Percentiles rank a stretch among this genome's conserved stretches.
Evolutionary conservation across 2,329 filamentous ascomycete species (phyloP).

Genomic region (Keithomyces neogunnii): DNA sequence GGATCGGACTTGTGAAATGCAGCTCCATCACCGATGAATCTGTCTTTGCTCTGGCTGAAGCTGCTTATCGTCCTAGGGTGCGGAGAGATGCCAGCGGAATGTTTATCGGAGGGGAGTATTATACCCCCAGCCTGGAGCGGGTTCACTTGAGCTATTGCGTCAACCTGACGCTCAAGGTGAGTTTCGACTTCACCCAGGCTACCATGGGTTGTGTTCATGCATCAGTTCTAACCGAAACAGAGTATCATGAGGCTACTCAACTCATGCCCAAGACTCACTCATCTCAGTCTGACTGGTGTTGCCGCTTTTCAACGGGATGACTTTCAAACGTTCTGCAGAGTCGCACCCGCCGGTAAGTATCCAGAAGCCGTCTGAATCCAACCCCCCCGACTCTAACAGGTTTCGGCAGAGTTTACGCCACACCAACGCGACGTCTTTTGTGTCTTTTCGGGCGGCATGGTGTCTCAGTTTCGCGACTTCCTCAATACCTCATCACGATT

Average conservation of each 20-base stretch:
- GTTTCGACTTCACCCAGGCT: constrained; percentile 18
- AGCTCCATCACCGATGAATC: constrained; percentile 82
- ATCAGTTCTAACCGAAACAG: constrained; percentile 33
- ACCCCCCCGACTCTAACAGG: neutral
- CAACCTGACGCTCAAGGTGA: constrained; percentile 70
- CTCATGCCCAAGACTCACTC: constrained; percentile 83
- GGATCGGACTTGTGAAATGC: constrained; percentile 94
- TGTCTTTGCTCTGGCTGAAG: constrained; percentile 73
- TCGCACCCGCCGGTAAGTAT: constrained; percentile 62
- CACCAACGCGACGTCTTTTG: constrained; percentile 95
- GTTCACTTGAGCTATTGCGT: constrained; percentile 96
- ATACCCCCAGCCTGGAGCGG: constrained; percentile 66
- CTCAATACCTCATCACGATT: constrained; percentile 53
- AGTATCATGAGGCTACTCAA: constrained; percentile 86
- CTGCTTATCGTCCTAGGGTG: constrained; percentile 45
- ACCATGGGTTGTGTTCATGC: too few relatives aligned
- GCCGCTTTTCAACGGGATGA: constrained; percentile 83
- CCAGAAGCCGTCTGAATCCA: neutral
- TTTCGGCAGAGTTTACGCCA: constrained; percentile 73
- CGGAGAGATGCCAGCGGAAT: constrained; percentile 40
- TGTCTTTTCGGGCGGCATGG: constrained; percentile 87
- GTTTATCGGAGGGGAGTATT: constrained; percentile 42
- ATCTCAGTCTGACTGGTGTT: constrained; percentile 89
- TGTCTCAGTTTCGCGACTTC: constrained; percentile 67
- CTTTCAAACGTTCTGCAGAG: constrained; percentile 75